Conservation (phyloP, 768 basidiomycete species). For the Auricularia cornea region DNA sequence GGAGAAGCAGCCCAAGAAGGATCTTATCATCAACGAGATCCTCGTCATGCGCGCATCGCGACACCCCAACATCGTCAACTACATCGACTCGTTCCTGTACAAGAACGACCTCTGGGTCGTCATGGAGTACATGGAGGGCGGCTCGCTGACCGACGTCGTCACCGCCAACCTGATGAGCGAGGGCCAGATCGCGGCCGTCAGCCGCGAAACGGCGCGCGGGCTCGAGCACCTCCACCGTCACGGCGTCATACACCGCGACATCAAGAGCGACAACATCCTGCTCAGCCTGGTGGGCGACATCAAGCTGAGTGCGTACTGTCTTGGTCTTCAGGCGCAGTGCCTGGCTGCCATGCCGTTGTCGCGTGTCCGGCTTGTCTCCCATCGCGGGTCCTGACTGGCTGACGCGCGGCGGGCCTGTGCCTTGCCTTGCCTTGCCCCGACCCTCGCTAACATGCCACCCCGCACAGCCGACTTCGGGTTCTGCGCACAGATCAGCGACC, state of each 20-base stretch:
- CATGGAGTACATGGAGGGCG: constrained; percentile 99
- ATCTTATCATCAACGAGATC: constrained; percentile 99
- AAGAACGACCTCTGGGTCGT: constrained; percentile 99
- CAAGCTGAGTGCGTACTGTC: constrained; percentile 76
- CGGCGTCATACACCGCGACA: constrained; percentile 97
- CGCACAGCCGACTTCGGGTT: constrained; percentile 91
- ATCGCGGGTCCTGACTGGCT: constrained; percentile 1
- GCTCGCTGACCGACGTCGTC: constrained; percentile 89
- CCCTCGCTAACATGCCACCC: no score
- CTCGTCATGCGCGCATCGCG: constrained; percentile 95
- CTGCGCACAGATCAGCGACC: constrained; percentile 91
- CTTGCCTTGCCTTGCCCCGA: no score
- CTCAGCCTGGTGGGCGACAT: constrained; percentile 91
- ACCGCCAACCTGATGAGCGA: constrained; percentile 96
- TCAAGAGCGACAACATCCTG: constrained; percentile 97
- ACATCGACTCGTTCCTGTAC: constrained; percentile 96
- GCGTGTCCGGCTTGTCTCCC: background rate
- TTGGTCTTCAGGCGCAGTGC: background rate
- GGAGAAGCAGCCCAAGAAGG: constrained; percentile 99
- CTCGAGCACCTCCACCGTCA: constrained; percentile 91
- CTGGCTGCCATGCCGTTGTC: no score
- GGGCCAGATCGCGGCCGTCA: constrained; percentile 89
- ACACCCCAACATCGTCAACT: constrained; percentile 99
- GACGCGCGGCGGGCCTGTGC: no score
- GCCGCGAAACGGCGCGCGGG: constrained; percentile 86